phyloP scores from a whole-genome alignment of 192 early-diverging fungal genomes.

The Coemansia sp. region DNA sequence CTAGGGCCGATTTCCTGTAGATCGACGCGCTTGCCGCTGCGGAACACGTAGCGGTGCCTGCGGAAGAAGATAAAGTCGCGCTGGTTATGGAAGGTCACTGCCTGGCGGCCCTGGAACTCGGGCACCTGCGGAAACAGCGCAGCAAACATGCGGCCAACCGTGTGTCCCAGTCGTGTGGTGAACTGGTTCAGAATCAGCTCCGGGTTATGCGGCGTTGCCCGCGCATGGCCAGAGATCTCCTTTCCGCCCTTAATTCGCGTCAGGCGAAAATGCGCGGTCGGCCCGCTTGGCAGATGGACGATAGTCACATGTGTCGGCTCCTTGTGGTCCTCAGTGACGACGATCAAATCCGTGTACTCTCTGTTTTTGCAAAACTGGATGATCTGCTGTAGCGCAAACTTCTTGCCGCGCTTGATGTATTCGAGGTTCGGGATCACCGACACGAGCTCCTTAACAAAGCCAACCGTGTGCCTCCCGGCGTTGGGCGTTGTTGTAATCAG shows the following conservation, averaged over 20 bases:
- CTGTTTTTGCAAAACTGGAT: slow-evolving; percentile 85
- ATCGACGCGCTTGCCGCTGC: slow-evolving; percentile 73
- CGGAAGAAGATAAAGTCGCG: slow-evolving; percentile 99
- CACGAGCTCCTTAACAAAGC: slow-evolving; percentile 87
- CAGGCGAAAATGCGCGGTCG: slow-evolving; percentile 95
- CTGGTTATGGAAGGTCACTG: slow-evolving; percentile 97
- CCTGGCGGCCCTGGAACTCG: slow-evolving; percentile 93
- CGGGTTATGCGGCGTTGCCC: slow-evolving; percentile 79
- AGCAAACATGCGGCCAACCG: slow-evolving; percentile 94
- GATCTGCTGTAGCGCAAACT: slow-evolving; percentile 89
- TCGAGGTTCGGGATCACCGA: slow-evolving; percentile 89
- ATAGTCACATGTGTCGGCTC: slow-evolving; percentile 85
- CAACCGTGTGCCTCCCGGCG: slow-evolving; percentile 60
- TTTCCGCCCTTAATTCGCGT: slow-evolving; percentile 74
- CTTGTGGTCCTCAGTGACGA: slow-evolving; percentile 93
- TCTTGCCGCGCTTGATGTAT: slow-evolving; percentile 82
- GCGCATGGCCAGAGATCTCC: slow-evolving; percentile 81
- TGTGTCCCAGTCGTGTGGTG: slow-evolving; percentile 93
- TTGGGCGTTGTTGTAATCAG: slow-evolving; percentile 79
- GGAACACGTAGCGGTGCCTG: slow-evolving; percentile 95
- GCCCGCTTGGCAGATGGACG: slow-evolving; percentile 95
- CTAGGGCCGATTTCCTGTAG: slow-evolving; percentile 94
- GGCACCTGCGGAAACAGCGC: slow-evolving; percentile 96
- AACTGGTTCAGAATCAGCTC: slow-evolving; percentile 99
- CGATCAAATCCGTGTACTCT: slow-evolving; percentile 91